Base-by-base conservation (phyloP, 176 grass and related monocot genomes). In the Ensete glaucum region DNA sequence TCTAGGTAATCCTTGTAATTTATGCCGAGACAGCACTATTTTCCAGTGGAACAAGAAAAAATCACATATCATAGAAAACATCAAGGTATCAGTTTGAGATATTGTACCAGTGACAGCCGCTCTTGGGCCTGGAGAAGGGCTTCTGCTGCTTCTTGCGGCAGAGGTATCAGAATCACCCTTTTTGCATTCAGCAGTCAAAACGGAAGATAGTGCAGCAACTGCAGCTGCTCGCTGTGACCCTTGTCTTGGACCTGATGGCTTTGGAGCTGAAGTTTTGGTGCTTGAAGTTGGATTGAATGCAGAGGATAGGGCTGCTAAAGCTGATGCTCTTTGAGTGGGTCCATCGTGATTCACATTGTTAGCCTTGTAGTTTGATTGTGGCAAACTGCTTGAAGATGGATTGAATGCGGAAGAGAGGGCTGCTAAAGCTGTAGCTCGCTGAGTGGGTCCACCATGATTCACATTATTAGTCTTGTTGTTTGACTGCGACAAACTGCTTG, bases 191-290 rank as follows among this genome's bases (percentile, higher is more conserved):
- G 87, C 93, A 66, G 87, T 97, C 62, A 97, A 62, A 64, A 97
- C 93, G 52, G 89, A 84, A 17, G 90, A 97, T 21, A 97, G 85
- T 19, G 90, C 90, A 77, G 93, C 90, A 64, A 97, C 87, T 2
- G 93, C 93, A 49, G 93, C 93, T 81, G 93, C 93, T 86, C 93
- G 90, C 78, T 97, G 93, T 62, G 93, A 97, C 63, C 90, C 87
- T 92, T 90, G 87, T 77, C 87, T 85, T 73, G 79, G 76, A 53
- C 87, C 85, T 71, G 77, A 79, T n/a, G 79, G 89, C 25, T 76
- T 80, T 54, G 69, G 48, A 22, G 25, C 65, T 58, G 73, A 8
- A 43, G 29, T 76, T 80, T 97, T 97, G 43, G 87, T 65, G 80
- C 86, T 97, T 71, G 73, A 82, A 54, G 89, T 81, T 65, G 75